Conservation (phyloP, 345 rosid species). For the Angophora floribunda region DNA sequence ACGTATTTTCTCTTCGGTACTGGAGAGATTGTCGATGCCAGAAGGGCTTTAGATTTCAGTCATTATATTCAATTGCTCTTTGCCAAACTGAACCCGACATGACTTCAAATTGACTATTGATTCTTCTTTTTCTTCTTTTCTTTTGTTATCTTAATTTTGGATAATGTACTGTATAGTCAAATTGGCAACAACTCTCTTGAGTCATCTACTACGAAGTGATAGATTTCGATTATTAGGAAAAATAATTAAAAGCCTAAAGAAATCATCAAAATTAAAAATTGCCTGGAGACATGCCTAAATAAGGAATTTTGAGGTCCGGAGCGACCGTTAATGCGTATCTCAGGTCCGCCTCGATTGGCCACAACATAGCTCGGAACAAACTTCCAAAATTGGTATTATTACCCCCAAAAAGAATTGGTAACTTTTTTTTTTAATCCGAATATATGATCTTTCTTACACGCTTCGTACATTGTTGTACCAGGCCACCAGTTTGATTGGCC, state of each 20-base stretch:
- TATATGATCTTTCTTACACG: background rate
- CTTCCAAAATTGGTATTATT: background rate
- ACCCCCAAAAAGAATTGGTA: no score
- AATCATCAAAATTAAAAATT: background rate
- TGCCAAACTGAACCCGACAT: background rate
- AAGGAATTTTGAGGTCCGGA: background rate
- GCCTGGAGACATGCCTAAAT: background rate
- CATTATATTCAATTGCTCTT: background rate
- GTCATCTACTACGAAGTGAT: background rate
- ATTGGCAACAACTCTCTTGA: background rate
- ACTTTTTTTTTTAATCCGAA: background rate
- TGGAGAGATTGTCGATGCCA: background rate
- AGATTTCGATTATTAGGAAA: background rate
- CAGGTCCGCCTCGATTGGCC: no score
- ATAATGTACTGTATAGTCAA: background rate
- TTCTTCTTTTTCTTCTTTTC: background rate
- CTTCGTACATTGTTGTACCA: background rate
- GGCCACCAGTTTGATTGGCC: background rate
- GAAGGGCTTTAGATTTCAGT: background rate
- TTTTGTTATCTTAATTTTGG: background rate
- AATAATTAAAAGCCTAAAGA: background rate
- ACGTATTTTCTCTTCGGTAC: background rate
- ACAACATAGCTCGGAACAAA: background rate
- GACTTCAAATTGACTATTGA: background rate
- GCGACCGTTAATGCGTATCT: background rate